Percentiles rank a stretch among this genome's conserved stretches.
Conservation (phyloP, 768 basidiomycete species). For the Tulasnella sp. region DNA sequence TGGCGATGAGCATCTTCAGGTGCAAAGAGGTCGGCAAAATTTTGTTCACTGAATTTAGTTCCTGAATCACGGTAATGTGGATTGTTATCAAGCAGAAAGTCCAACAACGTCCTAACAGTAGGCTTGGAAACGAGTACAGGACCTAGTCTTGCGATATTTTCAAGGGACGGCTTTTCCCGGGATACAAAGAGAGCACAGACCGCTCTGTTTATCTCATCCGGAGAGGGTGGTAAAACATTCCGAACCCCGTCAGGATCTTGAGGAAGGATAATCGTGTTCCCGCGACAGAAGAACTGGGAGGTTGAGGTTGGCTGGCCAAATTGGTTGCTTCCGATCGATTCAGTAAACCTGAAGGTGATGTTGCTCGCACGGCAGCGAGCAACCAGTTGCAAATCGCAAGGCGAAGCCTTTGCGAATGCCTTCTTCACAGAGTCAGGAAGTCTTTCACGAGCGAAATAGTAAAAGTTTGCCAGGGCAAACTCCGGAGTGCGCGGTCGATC, state of each 20-base stretch:
- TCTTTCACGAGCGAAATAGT: not conserved
- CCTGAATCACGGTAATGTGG: not conserved
- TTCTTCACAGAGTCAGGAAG: not conserved
- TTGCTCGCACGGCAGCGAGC: not conserved
- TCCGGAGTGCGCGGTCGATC: not conserved
- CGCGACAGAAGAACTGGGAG: conserved; percentile 8
- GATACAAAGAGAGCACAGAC: conserved; percentile 1
- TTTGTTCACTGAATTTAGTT: not conserved
- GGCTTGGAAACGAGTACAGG: conserved; percentile 1
- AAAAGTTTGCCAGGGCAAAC: not conserved
- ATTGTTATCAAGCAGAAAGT: not conserved
- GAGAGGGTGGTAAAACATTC: conserved; percentile 34
- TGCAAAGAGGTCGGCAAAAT: not conserved
- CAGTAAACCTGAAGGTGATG: not conserved
- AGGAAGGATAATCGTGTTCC: conserved; percentile 35
- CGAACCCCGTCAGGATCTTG: conserved; percentile 28
- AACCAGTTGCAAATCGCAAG: not conserved
- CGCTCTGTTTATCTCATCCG: conserved; percentile 35
- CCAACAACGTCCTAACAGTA: not conserved
- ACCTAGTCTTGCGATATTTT: not conserved
- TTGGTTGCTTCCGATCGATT: not conserved
- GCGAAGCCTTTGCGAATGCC: not conserved
- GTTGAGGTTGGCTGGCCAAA: not conserved
- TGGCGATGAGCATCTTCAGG: not conserved
- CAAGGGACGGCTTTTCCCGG: not conserved